Evolutionary conservation across 31 red algal genomes (phyloP).

Genomic region (Pterothamnion heteromorphum): DNA sequence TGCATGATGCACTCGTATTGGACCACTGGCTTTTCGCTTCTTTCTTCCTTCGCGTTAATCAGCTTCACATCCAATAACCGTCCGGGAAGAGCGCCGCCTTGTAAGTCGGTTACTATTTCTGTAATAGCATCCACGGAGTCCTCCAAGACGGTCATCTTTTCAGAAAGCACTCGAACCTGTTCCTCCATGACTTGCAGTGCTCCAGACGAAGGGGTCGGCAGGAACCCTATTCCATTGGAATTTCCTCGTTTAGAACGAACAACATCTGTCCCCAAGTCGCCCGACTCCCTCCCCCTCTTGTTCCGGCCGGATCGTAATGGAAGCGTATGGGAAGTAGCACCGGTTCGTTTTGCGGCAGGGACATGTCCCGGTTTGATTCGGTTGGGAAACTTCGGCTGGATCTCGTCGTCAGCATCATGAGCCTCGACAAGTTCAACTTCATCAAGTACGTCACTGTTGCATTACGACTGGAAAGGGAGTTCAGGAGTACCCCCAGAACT

Average conservation of each 20-base stretch:
- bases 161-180: not conserved
- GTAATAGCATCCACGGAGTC: not conserved
- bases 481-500: too few relatives aligned
- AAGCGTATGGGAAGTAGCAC: too few relatives aligned
- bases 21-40: not conserved
- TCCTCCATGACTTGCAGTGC: not conserved
- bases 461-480: too few relatives aligned
- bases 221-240: not conserved
- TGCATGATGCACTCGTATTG: not conserved
- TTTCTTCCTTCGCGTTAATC: not conserved
- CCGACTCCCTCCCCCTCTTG: not conserved
- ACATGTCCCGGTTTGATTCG: too few relatives aligned
- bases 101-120: not conserved
- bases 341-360: too few relatives aligned
- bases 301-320: too few relatives aligned
- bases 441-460: too few relatives aligned
- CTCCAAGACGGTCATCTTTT: not conserved
- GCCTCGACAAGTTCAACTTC: too few relatives aligned
- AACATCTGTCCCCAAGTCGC: not conserved
- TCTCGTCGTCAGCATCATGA: too few relatives aligned
- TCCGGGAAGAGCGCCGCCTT: not conserved
- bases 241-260: not conserved
- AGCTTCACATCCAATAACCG: not conserved
- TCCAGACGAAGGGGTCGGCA: not conserved
- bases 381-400: too few relatives aligned